These are phyloP conservation scores for Paraglomus brasilianum DNA, from an alignment of 192 early-diverging fungal genomes.

Conservation along the genomic window DNA sequence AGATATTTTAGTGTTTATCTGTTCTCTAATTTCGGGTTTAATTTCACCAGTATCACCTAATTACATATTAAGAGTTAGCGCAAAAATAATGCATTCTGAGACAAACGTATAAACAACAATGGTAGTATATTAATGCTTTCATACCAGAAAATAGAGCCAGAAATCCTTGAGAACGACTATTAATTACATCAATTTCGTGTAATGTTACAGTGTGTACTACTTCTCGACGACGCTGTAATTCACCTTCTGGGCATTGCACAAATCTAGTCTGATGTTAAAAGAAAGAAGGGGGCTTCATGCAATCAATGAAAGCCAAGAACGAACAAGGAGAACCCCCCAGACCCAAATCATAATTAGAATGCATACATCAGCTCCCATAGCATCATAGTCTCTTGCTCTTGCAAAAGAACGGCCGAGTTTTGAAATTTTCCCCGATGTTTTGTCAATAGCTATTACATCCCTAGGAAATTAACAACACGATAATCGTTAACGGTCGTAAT, in stretches of 20 bases:
- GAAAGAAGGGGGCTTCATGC: not conserved
- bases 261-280: constrained; percentile 69
- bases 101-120: too few species aligned
- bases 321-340: not conserved
- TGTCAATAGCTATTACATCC: constrained; percentile 98
- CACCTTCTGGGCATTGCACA: constrained; percentile 98
- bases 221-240: constrained; percentile 96
- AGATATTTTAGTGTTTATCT: constrained; percentile 94
- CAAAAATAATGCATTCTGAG: too few species aligned
- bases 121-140: not conserved
- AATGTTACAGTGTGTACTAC: constrained; percentile 97
- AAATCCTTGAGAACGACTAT: constrained; percentile 95
- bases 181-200: constrained; percentile 99
- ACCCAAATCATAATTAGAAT: too few species aligned
- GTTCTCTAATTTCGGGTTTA: constrained; percentile 93
- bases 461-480: constrained; percentile 45
- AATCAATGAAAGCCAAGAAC: not conserved
- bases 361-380: constrained; percentile 89
- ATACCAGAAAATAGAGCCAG: constrained; percentile 92
- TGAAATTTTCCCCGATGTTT: constrained; percentile 94
- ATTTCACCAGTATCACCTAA: constrained; percentile 93
- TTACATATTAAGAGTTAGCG: not conserved
- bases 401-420: constrained; percentile 96
- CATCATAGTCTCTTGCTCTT: constrained; percentile 96
- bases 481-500: not conserved